phyloP scores from a whole-genome alignment of 169 alveolate genomes.

The Fabrea salina region DNA sequence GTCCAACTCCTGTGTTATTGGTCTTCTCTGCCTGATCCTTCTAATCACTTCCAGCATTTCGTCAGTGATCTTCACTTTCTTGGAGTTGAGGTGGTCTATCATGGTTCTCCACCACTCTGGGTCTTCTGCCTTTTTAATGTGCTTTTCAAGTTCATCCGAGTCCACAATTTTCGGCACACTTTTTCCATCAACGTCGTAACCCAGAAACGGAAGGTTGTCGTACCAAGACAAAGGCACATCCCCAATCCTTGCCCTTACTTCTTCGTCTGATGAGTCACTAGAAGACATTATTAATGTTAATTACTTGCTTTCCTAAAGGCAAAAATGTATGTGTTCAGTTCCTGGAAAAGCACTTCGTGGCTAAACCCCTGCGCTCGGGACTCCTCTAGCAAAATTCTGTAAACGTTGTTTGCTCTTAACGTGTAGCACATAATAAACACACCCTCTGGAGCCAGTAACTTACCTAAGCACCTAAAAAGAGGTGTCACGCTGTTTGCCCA shows the following conservation, averaged over 20 bases:
- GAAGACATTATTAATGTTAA: no score
- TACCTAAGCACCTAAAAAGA: background rate
- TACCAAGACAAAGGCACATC: slow-evolving; percentile 88
- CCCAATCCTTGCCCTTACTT: slow-evolving; percentile 72
- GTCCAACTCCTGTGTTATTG: slow-evolving; percentile 68
- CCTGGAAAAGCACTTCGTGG: background rate
- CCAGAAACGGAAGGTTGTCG: slow-evolving; percentile 84
- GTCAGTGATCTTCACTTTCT: slow-evolving; percentile 83
- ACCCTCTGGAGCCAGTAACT: background rate
- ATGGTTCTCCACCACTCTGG: slow-evolving; percentile 93
- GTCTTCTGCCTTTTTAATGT: slow-evolving; percentile 83
- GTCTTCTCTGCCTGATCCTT: slow-evolving; percentile 67
- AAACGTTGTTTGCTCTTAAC: slow-evolving; percentile 15
- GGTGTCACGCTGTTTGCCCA: background rate
- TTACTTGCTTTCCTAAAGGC: no score
- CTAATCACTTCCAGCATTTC: slow-evolving; percentile 81
- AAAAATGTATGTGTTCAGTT: background rate
- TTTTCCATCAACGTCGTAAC: slow-evolving; percentile 85
- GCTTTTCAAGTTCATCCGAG: slow-evolving; percentile 68
- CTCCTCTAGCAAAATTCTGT: background rate
- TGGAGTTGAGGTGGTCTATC: slow-evolving; percentile 87
- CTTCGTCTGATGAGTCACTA: slow-evolving; percentile 49
- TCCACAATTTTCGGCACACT: slow-evolving; percentile 71
- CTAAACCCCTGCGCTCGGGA: background rate
- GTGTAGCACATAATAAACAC: slow-evolving; percentile 25